Evolutionary conservation across 352 stramenopile species (phyloP).

Genomic region (Phytophthora pseudosyringae): DNA sequence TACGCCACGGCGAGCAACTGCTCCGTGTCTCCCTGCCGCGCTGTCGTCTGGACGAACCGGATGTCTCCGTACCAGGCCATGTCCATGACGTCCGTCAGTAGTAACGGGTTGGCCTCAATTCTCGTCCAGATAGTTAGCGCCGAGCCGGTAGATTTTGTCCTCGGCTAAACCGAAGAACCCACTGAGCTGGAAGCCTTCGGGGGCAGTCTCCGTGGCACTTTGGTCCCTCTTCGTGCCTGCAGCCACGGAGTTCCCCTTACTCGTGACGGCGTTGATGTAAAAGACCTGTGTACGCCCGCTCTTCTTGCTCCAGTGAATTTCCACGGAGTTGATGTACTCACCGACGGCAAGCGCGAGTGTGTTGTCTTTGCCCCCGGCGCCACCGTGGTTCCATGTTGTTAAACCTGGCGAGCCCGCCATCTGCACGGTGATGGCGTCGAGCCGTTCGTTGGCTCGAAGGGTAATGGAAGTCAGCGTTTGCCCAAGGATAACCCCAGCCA

Average conservation of each 20-base stretch:
- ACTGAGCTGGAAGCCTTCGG: not conserved
- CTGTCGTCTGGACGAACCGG: constrained; percentile 37
- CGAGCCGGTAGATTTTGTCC: constrained; percentile 1
- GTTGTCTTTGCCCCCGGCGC: constrained; percentile 32
- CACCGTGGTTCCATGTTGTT: constrained; percentile 48
- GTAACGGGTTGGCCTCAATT: not conserved
- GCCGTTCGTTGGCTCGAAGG: constrained; percentile 34
- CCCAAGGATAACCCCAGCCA: constrained; percentile 23
- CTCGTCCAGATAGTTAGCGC: not conserved
- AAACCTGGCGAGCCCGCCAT: constrained; percentile 21
- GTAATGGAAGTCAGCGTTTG: constrained; percentile 41
- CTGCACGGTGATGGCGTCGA: constrained; percentile 47
- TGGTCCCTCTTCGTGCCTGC: not conserved
- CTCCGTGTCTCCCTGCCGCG: constrained; percentile 44
- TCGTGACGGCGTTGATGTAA: constrained; percentile 11
- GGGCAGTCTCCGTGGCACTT: not conserved
- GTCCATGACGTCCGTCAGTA: constrained; percentile 2
- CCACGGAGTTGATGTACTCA: constrained; percentile 52
- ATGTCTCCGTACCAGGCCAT: not conserved
- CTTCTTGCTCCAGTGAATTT: constrained; percentile 51
- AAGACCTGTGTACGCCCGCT: constrained; percentile 48
- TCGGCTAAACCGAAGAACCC: not conserved
- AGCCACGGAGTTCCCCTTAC: not conserved
- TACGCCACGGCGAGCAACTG: constrained; percentile 46
- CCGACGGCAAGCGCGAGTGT: constrained; percentile 40